phyloP scores from a whole-genome alignment of 2,329 filamentous ascomycete genomes.

The Eutypa lata region DNA sequence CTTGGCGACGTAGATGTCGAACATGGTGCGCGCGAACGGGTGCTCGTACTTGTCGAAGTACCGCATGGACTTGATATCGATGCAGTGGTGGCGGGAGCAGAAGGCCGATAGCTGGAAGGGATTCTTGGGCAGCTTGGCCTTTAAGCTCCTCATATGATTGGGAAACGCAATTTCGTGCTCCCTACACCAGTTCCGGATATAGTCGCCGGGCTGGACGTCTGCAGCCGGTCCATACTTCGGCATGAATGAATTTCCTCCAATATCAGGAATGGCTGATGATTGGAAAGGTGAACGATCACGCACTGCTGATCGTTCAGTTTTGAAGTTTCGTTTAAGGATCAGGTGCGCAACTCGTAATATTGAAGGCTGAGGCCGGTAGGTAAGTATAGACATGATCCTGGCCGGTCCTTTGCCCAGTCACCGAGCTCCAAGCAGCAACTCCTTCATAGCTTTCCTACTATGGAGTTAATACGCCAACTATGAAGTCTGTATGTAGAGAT shows the following conservation, averaged over 20 bases:
- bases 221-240: background rate
- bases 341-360: background rate
- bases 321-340: constrained; percentile 4
- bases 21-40: constrained; percentile 22
- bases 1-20: constrained; percentile 26
- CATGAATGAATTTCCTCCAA: no score
- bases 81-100: constrained; percentile 19
- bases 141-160: constrained; percentile 2
- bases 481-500: no score
- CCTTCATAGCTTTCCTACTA: constrained; percentile 7
- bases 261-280: no score
- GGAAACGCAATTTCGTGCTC: constrained; percentile 40
- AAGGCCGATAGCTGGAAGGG: constrained; percentile 8
- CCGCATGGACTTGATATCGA: constrained; percentile 20
- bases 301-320: background rate
- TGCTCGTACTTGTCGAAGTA: constrained; percentile 26
- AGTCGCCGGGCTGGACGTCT: constrained; percentile 11
- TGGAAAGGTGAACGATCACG: no score
- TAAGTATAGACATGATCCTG: constrained; percentile 18
- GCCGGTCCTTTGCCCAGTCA: constrained; percentile 5
- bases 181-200: constrained; percentile 26
- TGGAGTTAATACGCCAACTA: no score
- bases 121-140: constrained; percentile 9
- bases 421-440: constrained; percentile 6
- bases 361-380: constrained; percentile 7